Base-by-base conservation (phyloP, 164 flowering plant species). In the Dillenia suffruticosa region DNA sequence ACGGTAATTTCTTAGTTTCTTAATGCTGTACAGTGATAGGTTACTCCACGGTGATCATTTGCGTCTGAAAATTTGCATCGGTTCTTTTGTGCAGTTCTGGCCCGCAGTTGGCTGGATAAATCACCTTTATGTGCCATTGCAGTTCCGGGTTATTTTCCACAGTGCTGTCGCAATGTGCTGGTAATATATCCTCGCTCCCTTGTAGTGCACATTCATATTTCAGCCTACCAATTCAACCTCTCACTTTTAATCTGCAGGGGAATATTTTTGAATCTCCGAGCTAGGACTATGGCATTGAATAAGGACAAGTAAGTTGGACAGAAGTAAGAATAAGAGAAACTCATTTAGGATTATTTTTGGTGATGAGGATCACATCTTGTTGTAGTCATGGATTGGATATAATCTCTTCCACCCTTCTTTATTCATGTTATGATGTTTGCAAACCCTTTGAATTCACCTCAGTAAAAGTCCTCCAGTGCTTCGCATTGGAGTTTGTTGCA, bases 61-160 rank as follows among this genome's bases (percentile, higher is more conserved):
- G 45, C 10, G 11, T 10, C 17, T 53, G 9, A 44, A 26, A 14
- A 15, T 19, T 14, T 24, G 17, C n/a, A 70, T 56, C 59, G 43
- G 48, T 52, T 51, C 17, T 59, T 32, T 60, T 54, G 12, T 72
- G 74, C 96, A 93, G 98, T 88, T 93, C 70, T 90, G 96, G 94
- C 98, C 97, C 1, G 78, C 84, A 4, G 81, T 89, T 43, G 97
- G 96, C 9, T 87, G 92, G 96, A 62, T 89, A 54, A 93, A 93
- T 70, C 77, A 90, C 71, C 87, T 72, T 61, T 87, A 83, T 54
- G 77, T 90, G 71, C 97, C 98, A 0, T 74, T 89, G 65, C 98
- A 93, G 61, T 75, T 93, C 64, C 92, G 98, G 0, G 97, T 93
- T 59, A 70, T 93, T 53, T 82, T 90, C 71, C 89, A 85, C 63